phyloP scores from a whole-genome alignment of 2,329 filamentous ascomycete genomes.

The Alternaria brassicae region DNA sequence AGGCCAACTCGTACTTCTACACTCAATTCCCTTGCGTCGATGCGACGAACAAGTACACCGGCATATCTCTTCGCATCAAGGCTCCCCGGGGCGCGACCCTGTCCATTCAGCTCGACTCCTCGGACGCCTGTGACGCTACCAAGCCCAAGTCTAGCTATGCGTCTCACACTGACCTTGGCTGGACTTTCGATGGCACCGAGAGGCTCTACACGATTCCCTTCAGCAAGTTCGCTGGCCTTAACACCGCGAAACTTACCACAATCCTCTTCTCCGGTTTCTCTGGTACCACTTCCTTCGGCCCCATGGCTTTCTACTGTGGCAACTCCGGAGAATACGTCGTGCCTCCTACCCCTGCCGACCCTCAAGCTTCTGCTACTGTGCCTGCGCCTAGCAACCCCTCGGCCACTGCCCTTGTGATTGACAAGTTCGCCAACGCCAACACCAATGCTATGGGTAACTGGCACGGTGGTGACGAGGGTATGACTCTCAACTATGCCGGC shows the following conservation, averaged over 20 bases:
- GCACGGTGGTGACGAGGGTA: slow-evolving; percentile 70
- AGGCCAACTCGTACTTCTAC: slow-evolving; percentile 63
- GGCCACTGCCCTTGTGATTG: slow-evolving; percentile 62
- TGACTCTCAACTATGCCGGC: slow-evolving; percentile 60
- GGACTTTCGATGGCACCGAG: slow-evolving; percentile 67
- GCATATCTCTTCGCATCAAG: slow-evolving; percentile 63
- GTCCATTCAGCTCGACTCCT: slow-evolving; percentile 60
- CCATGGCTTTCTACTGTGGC: slow-evolving; percentile 67
- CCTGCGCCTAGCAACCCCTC: slow-evolving; percentile 59
- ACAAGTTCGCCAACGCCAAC: slow-evolving; percentile 62
- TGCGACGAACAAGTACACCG: slow-evolving; percentile 60
- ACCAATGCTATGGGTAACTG: slow-evolving; percentile 69
- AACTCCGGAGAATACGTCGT: slow-evolving; percentile 60
- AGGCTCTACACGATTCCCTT: slow-evolving; percentile 66
- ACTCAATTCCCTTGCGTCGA: slow-evolving; percentile 64
- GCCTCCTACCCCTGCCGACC: slow-evolving; percentile 51
- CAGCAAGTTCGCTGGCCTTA: slow-evolving; percentile 59
- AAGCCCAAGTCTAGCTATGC: slow-evolving; percentile 45
- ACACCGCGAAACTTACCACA: slow-evolving; percentile 61
- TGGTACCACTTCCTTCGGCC: slow-evolving; percentile 60
- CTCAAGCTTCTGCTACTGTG: slow-evolving; percentile 57
- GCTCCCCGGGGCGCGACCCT: slow-evolving; percentile 61
- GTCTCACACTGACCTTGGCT: slow-evolving; percentile 61
- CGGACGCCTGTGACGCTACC: slow-evolving; percentile 55
- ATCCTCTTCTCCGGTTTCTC: slow-evolving; percentile 60